A percentile compares a stretch with the other conserved stretches of the same genome.
These are phyloP conservation scores for Dictyostelium capitatum DNA, from an alignment of 78 protist species.

Conservation along the genomic window DNA sequence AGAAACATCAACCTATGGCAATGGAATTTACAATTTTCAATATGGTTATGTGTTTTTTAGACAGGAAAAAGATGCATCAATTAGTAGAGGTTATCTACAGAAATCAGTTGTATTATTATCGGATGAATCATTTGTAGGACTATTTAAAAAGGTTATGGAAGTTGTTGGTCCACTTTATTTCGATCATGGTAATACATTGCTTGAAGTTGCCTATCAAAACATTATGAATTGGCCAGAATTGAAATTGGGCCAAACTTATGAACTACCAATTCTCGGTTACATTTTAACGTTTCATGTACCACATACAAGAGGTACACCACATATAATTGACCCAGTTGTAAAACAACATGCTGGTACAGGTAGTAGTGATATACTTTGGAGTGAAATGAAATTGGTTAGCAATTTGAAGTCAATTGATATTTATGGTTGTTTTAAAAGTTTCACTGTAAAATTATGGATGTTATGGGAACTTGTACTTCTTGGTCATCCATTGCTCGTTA, in stretches of 20 bases:
- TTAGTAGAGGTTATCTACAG: conserved; percentile 84
- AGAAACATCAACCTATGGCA: neutral
- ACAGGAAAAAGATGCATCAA: conserved; percentile 66
- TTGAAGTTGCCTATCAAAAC: conserved; percentile 76
- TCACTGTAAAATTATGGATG: conserved; percentile 73
- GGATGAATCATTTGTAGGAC: conserved; percentile 68
- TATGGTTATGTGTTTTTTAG: conserved; percentile 82
- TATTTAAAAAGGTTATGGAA: conserved; percentile 75
- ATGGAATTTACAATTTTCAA: conserved; percentile 8
- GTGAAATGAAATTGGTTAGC: conserved; percentile 46
- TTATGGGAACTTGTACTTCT: conserved; percentile 88
- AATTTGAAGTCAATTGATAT: conserved; percentile 72
- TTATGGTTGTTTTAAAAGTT: conserved; percentile 43
- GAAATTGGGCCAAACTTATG: conserved; percentile 57
- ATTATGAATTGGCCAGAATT: conserved; percentile 68
- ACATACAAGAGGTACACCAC: conserved; percentile 68
- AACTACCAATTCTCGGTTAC: conserved; percentile 57
- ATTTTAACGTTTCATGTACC: conserved; percentile 78
- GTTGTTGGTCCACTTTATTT: conserved; percentile 81
- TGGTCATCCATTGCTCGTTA: conserved; percentile 83
- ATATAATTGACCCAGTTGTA: conserved; percentile 57
- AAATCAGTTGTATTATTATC: conserved; percentile 84
- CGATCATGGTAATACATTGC: conserved; percentile 70
- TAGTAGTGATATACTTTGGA: neutral
- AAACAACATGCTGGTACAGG: neutral